phyloP scores from a whole-genome alignment of 2,329 filamentous ascomycete species.

The Akanthomyces dipterigenus region DNA sequence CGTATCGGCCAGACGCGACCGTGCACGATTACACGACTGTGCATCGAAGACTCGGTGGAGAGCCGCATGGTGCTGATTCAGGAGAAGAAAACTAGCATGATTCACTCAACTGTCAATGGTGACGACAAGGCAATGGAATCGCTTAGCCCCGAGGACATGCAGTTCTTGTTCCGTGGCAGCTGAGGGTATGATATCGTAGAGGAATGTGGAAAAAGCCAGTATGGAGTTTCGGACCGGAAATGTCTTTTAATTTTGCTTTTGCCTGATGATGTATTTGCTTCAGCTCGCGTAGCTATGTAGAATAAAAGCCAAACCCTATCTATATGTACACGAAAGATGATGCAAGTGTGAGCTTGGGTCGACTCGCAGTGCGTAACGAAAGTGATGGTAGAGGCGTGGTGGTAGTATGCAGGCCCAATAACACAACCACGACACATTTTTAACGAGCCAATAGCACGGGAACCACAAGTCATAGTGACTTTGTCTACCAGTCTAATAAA shows the following conservation, averaged over 20 bases:
- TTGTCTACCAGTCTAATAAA: too few species aligned
- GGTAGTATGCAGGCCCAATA: too few species aligned
- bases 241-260: neutral
- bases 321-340: too few species aligned
- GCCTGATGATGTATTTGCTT: neutral
- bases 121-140: conserved; percentile 90
- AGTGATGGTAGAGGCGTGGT: too few species aligned
- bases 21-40: conserved; percentile 88
- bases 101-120: conserved; percentile 91
- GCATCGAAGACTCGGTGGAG: conserved; percentile 96
- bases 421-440: too few species aligned
- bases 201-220: too few species aligned
- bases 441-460: too few species aligned
- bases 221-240: neutral
- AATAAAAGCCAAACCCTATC: too few species aligned
- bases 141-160: conserved; percentile 83
- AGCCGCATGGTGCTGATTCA: conserved; percentile 91
- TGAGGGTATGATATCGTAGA: neutral
- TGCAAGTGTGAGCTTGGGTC: too few species aligned
- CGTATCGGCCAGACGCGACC: conserved; percentile 92
- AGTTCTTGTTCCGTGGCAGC: conserved; percentile 78
- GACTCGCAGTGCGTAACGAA: too few species aligned
- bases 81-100: conserved; percentile 98
- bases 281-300: neutral
- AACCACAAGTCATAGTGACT: too few species aligned